phyloP scores from a whole-genome alignment of 2,329 filamentous ascomycete species.

The Chalaropsis ovoidea region DNA sequence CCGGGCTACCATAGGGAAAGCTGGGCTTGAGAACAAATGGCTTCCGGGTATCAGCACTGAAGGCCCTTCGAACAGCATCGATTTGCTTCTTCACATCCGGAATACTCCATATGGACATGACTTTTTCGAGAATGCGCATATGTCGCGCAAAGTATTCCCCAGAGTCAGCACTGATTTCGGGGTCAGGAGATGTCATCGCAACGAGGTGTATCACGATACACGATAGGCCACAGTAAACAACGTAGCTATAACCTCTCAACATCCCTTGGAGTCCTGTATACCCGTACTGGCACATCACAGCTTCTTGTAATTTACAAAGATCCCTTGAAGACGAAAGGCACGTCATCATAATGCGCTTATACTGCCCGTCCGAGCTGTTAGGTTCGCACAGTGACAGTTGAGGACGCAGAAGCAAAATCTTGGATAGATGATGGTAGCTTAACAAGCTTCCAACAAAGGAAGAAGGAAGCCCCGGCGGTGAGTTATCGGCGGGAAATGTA shows the following conservation, averaged over 20 bases:
- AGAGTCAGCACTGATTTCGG: slow-evolving; percentile 73
- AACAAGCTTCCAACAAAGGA: slow-evolving; percentile 85
- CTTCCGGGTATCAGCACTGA: slow-evolving; percentile 74
- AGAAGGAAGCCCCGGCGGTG: slow-evolving; percentile 72
- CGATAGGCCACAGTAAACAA: slow-evolving; percentile 82
- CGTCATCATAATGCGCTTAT: slow-evolving; percentile 79
- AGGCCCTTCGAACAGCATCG: slow-evolving; percentile 77
- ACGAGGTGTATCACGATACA: slow-evolving; percentile 91
- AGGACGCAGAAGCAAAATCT: slow-evolving; percentile 80
- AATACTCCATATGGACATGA: slow-evolving; percentile 74
- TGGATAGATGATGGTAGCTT: slow-evolving; percentile 73
- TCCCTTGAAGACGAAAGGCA: slow-evolving; percentile 78
- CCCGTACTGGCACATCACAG: slow-evolving; percentile 64
- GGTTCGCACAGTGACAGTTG: slow-evolving; percentile 72
- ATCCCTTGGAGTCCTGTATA: slow-evolving; percentile 77
- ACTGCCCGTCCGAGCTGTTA: slow-evolving; percentile 57
- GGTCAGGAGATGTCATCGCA: slow-evolving; percentile 85
- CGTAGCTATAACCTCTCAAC: slow-evolving; percentile 89
- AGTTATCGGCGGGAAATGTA: slow-evolving; percentile 65
- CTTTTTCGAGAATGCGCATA: slow-evolving; percentile 85
- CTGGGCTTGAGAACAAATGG: slow-evolving; percentile 81
- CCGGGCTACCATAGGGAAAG: slow-evolving; percentile 78
- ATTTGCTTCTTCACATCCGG: slow-evolving; percentile 85
- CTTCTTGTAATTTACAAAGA: slow-evolving; percentile 79
- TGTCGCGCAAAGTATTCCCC: slow-evolving; percentile 83